phyloP scores from a whole-genome alignment of 75 land plant genomes.

The Pinus taeda region DNA sequence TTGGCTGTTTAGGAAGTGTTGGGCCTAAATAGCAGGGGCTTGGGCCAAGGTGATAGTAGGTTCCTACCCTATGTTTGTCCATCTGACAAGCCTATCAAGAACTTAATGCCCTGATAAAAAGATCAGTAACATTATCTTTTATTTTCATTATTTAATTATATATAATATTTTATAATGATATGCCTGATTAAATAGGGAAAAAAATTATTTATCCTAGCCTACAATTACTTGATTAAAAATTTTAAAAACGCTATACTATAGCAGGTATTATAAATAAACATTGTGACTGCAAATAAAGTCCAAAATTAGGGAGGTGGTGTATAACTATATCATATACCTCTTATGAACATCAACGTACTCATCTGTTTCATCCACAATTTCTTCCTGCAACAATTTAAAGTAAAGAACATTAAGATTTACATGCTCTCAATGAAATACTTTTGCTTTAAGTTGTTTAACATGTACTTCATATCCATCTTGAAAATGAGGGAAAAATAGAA shows the following conservation, averaged over 20 bases:
- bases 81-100: too few relatives aligned
- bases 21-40: too few relatives aligned
- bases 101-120: too few relatives aligned
- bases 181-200: neutral
- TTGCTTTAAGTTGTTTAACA: neutral
- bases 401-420: neutral
- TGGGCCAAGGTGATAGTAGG: too few relatives aligned
- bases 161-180: neutral
- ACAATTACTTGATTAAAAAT: neutral
- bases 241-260: neutral
- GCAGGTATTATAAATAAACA: neutral
- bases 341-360: constrained; percentile 79
- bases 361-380: constrained; percentile 83
- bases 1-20: too few relatives aligned
- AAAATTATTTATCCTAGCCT: neutral
- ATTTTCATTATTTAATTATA: neutral
- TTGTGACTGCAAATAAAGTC: neutral
- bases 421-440: neutral
- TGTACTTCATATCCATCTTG: neutral
- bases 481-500: too few relatives aligned
- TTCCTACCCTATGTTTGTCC: too few relatives aligned
- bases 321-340: constrained; percentile 28
- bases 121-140: neutral
- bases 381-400: constrained; percentile 44
- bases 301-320: neutral